These are phyloP conservation scores for Pythium myriotylum DNA, from an alignment of 352 stramenopile species.

Conservation along the genomic window DNA sequence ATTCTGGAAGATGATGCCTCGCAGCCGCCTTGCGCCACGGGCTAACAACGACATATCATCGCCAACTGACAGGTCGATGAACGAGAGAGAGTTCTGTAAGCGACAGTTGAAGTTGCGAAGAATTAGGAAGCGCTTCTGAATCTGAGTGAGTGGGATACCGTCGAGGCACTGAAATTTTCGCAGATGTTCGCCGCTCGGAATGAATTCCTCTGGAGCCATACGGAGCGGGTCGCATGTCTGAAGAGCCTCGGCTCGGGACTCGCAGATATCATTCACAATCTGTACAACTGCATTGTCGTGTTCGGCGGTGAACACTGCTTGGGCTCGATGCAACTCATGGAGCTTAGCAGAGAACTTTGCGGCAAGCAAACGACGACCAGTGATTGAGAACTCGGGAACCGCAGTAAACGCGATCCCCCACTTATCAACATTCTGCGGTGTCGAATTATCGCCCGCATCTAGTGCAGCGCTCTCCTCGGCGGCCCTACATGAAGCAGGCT, in stretches of 20 bases:
- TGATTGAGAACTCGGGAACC: slow-evolving; percentile 84
- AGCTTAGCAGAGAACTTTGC: slow-evolving; percentile 72
- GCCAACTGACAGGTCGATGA: slow-evolving; percentile 80
- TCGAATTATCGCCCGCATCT: slow-evolving; percentile 6
- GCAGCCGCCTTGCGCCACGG: slow-evolving; percentile 54
- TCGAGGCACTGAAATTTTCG: slow-evolving; percentile 49
- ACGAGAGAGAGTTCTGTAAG: slow-evolving; percentile 83
- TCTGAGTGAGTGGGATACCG: slow-evolving; percentile 46
- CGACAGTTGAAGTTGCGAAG: slow-evolving; percentile 88
- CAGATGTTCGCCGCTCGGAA: slow-evolving; percentile 66
- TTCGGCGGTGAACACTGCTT: slow-evolving; percentile 63
- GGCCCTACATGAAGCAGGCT: neutral
- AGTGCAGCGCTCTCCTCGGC: slow-evolving; percentile 5
- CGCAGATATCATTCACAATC: slow-evolving; percentile 86
- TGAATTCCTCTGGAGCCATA: slow-evolving; percentile 83
- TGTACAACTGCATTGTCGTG: slow-evolving; percentile 78
- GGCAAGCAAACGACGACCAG: slow-evolving; percentile 68
- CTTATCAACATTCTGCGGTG: slow-evolving; percentile 52
- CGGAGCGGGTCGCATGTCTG: slow-evolving; percentile 83
- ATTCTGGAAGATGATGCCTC: slow-evolving; percentile 82
- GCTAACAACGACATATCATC: slow-evolving; percentile 68
- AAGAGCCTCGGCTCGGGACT: slow-evolving; percentile 70
- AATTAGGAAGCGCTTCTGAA: slow-evolving; percentile 84
- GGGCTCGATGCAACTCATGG: slow-evolving; percentile 60
- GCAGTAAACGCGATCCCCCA: slow-evolving; percentile 88